Percentiles rank a stretch among this genome's conserved stretches.
phyloP scores from a whole-genome alignment of 495 filamentous ascomycete genomes.

The Aspergillus sparsus region DNA sequence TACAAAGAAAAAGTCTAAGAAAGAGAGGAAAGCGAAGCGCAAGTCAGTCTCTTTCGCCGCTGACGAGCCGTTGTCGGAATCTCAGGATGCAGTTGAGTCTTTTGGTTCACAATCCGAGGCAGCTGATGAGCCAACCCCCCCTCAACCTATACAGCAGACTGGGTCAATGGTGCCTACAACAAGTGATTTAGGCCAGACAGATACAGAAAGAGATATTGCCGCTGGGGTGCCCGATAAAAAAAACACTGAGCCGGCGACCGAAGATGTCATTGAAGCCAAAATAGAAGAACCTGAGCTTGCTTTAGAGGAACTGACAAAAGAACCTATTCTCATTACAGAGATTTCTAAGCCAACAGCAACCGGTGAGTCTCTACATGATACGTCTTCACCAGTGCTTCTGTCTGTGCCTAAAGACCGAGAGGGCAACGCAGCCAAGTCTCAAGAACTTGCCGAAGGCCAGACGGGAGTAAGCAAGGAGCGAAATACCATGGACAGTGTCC shows the following conservation, averaged over 20 bases:
- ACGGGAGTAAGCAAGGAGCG: constrained; percentile 1
- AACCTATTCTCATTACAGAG: not conserved
- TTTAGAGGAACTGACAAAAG: not conserved
- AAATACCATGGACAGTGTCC: not conserved
- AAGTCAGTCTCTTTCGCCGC: constrained; percentile 29
- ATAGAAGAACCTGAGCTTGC: not conserved
- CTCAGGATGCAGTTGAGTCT: constrained; percentile 8
- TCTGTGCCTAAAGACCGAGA: not conserved
- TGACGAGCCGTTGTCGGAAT: constrained; percentile 21
- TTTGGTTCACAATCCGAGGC: not conserved
- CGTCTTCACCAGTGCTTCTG: not conserved
- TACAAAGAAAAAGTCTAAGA: constrained; percentile 51
- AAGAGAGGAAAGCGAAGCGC: constrained; percentile 36
- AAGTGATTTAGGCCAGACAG: not conserved
- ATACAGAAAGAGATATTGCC: not conserved
- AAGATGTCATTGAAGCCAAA: not conserved
- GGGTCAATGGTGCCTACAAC: not conserved
- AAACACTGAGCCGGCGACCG: not conserved
- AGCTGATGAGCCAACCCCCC: not conserved
- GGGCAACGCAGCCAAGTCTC: not conserved
- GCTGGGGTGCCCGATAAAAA: constrained; percentile 4
- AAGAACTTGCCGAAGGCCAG: constrained; percentile 1
- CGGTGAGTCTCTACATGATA: not conserved
- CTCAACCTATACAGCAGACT: too few relatives aligned
- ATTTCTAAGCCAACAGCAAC: not conserved